Evolutionary conservation across 768 basidiomycete genomes (phyloP).

Genomic region (Kwoniella sp.): DNA sequence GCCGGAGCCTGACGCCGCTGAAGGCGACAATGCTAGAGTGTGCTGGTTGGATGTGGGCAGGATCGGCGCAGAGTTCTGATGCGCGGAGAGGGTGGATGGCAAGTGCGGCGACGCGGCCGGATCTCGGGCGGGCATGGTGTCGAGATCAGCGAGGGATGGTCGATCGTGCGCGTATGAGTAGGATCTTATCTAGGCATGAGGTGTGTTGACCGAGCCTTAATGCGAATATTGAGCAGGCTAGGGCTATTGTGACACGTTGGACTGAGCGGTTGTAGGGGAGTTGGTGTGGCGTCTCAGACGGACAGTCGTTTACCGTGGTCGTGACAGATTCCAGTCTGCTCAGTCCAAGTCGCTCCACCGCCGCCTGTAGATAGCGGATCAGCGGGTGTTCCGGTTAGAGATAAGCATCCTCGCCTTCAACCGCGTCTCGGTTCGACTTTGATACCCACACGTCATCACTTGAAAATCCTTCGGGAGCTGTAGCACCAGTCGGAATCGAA

Average conservation of each 20-base stretch:
- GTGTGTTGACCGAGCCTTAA: too few species aligned
- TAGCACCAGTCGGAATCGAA: too few species aligned
- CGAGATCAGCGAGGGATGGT: background rate
- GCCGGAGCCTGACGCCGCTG: constrained; percentile 22
- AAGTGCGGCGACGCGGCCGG: constrained; percentile 40
- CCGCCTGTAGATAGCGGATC: too few species aligned
- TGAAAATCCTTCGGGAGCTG: background rate
- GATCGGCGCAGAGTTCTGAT: constrained; percentile 3
- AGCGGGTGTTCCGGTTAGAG: too few species aligned
- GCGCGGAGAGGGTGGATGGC: constrained; percentile 15
- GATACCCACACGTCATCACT: constrained; percentile 2
- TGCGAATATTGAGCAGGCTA: too few species aligned
- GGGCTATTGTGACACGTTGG: too few species aligned
- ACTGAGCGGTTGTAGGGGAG: background rate
- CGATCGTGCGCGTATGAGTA: background rate
- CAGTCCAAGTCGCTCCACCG: too few species aligned
- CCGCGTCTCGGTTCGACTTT: too few species aligned
- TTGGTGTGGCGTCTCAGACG: too few species aligned
- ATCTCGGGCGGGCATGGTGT: constrained; percentile 42
- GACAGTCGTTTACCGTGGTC: too few species aligned
- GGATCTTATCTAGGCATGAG: background rate
- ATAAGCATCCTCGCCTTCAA: too few species aligned
- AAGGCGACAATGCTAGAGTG: constrained; percentile 2
- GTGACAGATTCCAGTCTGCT: too few species aligned
- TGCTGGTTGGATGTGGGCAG: constrained; percentile 7